Base-by-base conservation (phyloP, 73 alveolate genomes). In the Symbiodinium natans region DNA sequence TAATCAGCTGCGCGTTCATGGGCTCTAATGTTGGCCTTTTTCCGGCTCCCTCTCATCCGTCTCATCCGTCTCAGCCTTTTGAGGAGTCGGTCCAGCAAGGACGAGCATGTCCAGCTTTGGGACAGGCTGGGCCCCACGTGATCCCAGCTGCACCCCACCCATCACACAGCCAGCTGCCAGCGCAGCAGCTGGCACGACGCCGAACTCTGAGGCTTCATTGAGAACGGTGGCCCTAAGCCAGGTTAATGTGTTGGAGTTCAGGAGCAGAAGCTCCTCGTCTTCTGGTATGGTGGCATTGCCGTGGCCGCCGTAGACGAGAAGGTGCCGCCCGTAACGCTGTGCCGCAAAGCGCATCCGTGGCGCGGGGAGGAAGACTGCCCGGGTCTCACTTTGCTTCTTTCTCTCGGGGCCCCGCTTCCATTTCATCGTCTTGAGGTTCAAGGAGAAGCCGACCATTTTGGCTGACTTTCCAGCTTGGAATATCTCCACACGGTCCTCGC, bases 281-380 rank as follows among this genome's bases (percentile, higher is more conserved):
- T 52, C 94, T 31, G 94, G 94, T 34, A 86, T 86, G 10, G 42
- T 34, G 42, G 7, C 84, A 29, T 9, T n/a, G 42, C 98, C 98
- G 43, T 92, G 98, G 40, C 98, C 98, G 56, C 98, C 98, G 41
- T 92, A 92, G 33, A 92, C 89, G 40, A 92, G 89, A 41, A 92
- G 39, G 42, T 73, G 98, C 39, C 98, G 98, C 39, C 98, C 98
- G 41, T 92, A 92, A 5, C 98, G 98, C 89, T 92, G 89, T 17
- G 89, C 98, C 0, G 89, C 98, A 43, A 92, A 92, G 17, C 90
- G 98, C 98, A 92, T 92, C 41, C 98, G 85, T 1, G 98, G 98
- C 31, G 77, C 90, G 0, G 98, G 98, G 33, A 73, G 54, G 63
- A 73, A 92, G 40, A 43, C 46, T 7, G 21, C 46, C 6, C 41